Base-by-base conservation (phyloP, 495 filamentous ascomycete species). In the Durotheca rogersii region DNA sequence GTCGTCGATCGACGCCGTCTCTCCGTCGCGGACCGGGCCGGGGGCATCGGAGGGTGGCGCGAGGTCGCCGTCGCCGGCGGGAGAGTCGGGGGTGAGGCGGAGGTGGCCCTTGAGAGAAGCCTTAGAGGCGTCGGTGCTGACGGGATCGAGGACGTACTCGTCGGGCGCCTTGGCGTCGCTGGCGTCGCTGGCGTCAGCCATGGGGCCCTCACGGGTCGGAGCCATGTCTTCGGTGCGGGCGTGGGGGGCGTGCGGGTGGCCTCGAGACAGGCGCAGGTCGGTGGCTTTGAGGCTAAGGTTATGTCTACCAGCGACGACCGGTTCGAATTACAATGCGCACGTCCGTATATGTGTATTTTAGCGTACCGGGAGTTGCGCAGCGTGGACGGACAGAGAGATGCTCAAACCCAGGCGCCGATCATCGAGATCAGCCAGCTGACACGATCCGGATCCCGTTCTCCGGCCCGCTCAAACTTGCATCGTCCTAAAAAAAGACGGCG, bases 61-160 rank as follows among this genome's bases (percentile, higher is more conserved):
- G 29, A 19, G 14, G 20, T 38, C 47, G 31, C 47, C 50, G 12
- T 37, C 38, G 42, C 53, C 52, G 41, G 40, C 56, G 27, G 36
- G 51, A 12, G 62, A 65, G 47, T 32, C 37, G 15, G 64, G 62
- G 6, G 36, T 37, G 3, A 65, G 50, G 21, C 58, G 57, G 20
- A 54, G 34, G 27, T 52, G 56, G 21, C 30, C 47, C 40, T 64
- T 64, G 6, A n/a, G 44, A 6, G 56, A 51, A 5, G 19, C 14
- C 29, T 54, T 61, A 2, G 55, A 49, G 1, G 56, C 56, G 5
- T 7, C 50, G 4, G 32, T 37, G 37, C 47, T 46, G 38, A 60
- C 53, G 19, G 42, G 21, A 18, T 54, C 46, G 10, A 54, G 49
- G 6, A 53, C 43, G 53, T 55, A 60, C 15, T 43, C 46, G 19